Conservation (phyloP, 176 grass and related monocot genomes). For the Aegilops longissima region DNA sequence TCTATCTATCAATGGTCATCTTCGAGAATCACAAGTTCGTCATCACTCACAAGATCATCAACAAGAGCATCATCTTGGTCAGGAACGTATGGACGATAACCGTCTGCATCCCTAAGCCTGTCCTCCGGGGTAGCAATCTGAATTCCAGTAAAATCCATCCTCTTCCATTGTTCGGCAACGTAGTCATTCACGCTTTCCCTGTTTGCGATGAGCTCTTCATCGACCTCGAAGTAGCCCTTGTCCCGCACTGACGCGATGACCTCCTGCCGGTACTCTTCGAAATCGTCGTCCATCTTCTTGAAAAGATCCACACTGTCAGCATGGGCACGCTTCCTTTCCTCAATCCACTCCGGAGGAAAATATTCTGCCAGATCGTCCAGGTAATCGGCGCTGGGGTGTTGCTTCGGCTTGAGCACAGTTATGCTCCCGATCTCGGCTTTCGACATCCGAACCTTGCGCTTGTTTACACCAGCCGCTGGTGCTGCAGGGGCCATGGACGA, state of each 20-base stretch:
- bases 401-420: neutral
- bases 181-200: too few relatives aligned
- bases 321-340: neutral
- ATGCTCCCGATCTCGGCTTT: neutral
- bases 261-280: too few relatives aligned
- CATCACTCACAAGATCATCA: neutral
- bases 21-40: neutral
- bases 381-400: neutral
- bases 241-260: neutral
- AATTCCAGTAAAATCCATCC: neutral
- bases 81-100: neutral
- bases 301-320: neutral
- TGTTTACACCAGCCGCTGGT: too few relatives aligned
- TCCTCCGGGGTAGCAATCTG: neutral
- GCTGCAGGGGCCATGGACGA: neutral
- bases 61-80: neutral
- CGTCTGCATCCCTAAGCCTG: neutral
- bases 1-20: too few relatives aligned
- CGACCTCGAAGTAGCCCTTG: neutral
- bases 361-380: neutral
- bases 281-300: neutral
- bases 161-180: neutral
- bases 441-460: neutral
- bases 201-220: too few relatives aligned
- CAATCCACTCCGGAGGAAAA: neutral